Conservation (phyloP, 2,329 filamentous ascomycete species). For the Verticillium klebahnii region DNA sequence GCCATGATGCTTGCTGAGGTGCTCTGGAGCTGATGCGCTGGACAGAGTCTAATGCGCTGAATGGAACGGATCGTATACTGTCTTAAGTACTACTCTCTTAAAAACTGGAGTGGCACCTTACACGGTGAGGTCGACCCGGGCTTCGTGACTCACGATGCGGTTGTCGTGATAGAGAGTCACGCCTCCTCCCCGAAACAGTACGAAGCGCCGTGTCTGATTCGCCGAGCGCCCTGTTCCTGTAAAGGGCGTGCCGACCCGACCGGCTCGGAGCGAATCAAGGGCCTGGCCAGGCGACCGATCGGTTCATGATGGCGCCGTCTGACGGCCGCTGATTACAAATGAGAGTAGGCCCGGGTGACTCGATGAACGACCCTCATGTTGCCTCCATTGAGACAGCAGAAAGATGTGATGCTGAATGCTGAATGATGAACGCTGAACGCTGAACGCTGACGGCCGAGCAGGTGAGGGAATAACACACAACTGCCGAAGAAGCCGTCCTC, state of each 20-base stretch:
- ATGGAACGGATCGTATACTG: not conserved
- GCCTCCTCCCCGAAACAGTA: not conserved
- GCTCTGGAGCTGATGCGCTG: not conserved
- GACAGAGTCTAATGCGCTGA: too few species aligned
- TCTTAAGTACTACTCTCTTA: not conserved
- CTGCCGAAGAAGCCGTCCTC: too few species aligned
- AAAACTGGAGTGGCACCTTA: not conserved
- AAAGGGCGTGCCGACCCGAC: not conserved
- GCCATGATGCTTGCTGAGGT: slow-evolving; percentile 4
- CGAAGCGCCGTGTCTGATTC: not conserved
- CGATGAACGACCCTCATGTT: too few species aligned
- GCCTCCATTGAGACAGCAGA: too few species aligned
- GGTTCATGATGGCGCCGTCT: too few species aligned
- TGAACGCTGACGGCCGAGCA: too few species aligned
- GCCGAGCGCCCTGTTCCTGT: not conserved
- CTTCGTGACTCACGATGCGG: too few species aligned
- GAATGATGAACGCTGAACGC: too few species aligned
- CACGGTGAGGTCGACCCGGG: not conserved
- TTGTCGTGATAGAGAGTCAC: not conserved
- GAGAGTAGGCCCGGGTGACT: too few species aligned
- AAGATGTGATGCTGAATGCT: too few species aligned
- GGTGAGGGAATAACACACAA: too few species aligned
- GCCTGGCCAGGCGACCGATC: not conserved
- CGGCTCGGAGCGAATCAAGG: not conserved
- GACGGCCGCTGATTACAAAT: too few species aligned